phyloP scores from a whole-genome alignment of 208 protist species.

The Leishmania aethiopica region DNA sequence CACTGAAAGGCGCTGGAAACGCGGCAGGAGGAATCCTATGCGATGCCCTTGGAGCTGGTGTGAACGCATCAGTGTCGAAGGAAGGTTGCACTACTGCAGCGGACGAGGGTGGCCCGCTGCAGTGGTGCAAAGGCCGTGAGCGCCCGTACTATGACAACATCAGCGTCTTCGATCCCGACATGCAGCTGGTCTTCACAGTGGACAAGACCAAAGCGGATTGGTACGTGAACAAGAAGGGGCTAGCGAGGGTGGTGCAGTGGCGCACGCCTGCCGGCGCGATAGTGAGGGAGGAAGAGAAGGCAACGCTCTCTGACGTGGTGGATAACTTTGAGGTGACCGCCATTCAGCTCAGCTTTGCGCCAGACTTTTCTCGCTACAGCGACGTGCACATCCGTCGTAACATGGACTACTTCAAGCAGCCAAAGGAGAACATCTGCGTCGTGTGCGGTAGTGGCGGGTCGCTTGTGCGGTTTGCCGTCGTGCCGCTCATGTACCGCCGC shows the following conservation, averaged over 20 bases:
- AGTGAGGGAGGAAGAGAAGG: constrained; percentile 6
- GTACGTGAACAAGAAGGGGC: constrained; percentile 64
- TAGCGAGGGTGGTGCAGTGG: constrained; percentile 59
- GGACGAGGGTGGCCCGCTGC: not conserved
- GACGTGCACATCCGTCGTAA: constrained; percentile 66
- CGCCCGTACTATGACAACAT: constrained; percentile 79
- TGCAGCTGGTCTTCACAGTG: constrained; percentile 56
- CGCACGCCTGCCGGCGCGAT: not conserved
- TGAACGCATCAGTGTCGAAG: not conserved
- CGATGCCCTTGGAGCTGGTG: not conserved
- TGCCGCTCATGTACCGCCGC: constrained; percentile 63
- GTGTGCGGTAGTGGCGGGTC: constrained; percentile 43
- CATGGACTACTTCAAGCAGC: constrained; percentile 62
- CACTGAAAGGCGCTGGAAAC: not conserved
- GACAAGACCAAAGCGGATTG: constrained; percentile 61
- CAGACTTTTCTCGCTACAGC: constrained; percentile 56
- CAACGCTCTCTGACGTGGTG: not conserved
- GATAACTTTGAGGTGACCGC: constrained; percentile 29
- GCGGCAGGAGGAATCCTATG: not conserved
- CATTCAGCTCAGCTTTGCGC: constrained; percentile 62
- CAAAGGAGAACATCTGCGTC: constrained; percentile 69
- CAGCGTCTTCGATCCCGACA: constrained; percentile 45
- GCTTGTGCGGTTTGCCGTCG: constrained; percentile 61
- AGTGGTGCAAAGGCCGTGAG: constrained; percentile 39
- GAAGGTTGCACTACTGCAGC: not conserved